Base-by-base conservation (phyloP, 805 yeast genomes). In the Groenewaldozyma tartarivorans region DNA sequence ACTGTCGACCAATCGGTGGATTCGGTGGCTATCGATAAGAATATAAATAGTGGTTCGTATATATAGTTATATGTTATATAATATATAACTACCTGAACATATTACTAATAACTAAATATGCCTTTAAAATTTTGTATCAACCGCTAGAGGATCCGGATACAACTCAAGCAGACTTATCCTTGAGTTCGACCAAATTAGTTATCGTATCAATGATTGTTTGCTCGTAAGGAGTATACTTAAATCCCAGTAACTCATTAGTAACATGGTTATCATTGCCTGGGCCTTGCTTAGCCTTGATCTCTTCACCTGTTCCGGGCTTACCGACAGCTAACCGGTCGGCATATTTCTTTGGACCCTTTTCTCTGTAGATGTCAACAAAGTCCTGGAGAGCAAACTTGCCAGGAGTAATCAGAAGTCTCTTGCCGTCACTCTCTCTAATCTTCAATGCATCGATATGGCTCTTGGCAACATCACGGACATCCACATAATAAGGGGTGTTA, bases 401-500 rank as follows among this genome's bases (percentile, higher is more conserved):
- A 20, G 40, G 31, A 4, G 43, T 33, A 16, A 37, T 16, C 21
- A 38, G 20, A 31, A 41, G 42, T 22, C 48, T 26, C 35, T 43
- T 39, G 5, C 41, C 48, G 18, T 35, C 49, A 5, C 56, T 38
- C 17, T 44, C 43, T 5, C 45, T 29, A 54, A 56, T 39, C 57
- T 69, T 71, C 43, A 74, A 62, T 3, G 80, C 77, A 13, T 53
- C 48, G 9, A 75, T 50, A 53, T 79, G 85, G 4, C 79, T 75
- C 40, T 53, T 54, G 5, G 83, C 81, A 33, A 74, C 79, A 51
- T 79, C 84, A 51, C 81, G 66, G 3, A 78, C 82, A 55, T 78
- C 81, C 30, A 72, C 64, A n/a, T n/a, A n/a, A n/a, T n/a, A n/a
- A n/a, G n/a, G n/a, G 35, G 55, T 17, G 4, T 30, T 17, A 13